Conservation (phyloP, 2,329 filamentous ascomycete genomes). For the Calonectria honghensis region DNA sequence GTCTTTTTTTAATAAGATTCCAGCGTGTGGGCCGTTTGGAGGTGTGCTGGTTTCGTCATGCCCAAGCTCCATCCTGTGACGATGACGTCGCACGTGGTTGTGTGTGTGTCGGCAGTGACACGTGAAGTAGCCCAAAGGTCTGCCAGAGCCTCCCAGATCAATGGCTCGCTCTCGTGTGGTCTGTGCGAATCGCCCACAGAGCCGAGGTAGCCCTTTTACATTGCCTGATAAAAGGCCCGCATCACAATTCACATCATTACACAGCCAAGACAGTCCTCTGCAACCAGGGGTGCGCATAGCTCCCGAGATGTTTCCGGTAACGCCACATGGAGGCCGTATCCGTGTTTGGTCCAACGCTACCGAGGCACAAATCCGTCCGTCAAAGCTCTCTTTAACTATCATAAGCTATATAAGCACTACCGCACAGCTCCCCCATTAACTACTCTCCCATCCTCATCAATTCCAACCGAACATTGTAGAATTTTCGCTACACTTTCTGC, state of each 20-base stretch:
- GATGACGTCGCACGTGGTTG: conserved; percentile 42
- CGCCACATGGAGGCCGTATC: not conserved
- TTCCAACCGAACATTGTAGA: conserved; percentile 30
- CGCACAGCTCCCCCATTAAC: conserved; percentile 20
- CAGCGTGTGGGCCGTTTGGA: conserved; percentile 48
- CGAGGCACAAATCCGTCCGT: conserved; percentile 4
- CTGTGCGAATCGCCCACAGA: conserved; percentile 27
- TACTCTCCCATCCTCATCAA: conserved; percentile 13
- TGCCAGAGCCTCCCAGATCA: conserved; percentile 9
- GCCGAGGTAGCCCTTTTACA: conserved; percentile 34
- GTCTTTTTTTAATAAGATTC: conserved; percentile 29
- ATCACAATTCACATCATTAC: conserved; percentile 14
- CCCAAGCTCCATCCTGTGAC: conserved; percentile 33
- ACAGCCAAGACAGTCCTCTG: conserved; percentile 4
- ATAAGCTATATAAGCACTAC: conserved; percentile 15
- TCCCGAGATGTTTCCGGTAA: conserved; percentile 18
- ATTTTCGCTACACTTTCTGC: conserved; percentile 31
- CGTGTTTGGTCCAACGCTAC: conserved; percentile 11
- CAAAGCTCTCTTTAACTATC: conserved; percentile 18
- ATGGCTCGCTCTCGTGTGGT: conserved; percentile 19
- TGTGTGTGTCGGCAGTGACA: conserved; percentile 43
- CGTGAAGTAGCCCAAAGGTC: conserved; percentile 52
- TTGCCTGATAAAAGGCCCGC: conserved; percentile 21
- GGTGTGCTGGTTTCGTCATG: conserved; percentile 40
- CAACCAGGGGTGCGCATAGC: conserved; percentile 13